Base-by-base conservation (phyloP, 139 green algal species). In the Ulvella scutata region DNA sequence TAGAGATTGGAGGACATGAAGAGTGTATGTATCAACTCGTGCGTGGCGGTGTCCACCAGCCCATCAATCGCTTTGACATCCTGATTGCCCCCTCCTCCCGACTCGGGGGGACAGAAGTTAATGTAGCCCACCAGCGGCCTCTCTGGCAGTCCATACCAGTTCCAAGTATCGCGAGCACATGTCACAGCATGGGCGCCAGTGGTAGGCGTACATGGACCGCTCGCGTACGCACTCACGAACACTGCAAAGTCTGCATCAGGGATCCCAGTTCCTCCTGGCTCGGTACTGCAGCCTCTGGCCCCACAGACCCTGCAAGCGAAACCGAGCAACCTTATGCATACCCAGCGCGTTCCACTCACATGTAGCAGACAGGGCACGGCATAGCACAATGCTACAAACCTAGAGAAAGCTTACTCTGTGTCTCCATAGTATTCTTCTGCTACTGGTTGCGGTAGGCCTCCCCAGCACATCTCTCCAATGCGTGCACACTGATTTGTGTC, bases 1-100 rank as follows among this genome's bases (percentile, higher is more conserved):
- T 67, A 67, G 51, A 67, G 51, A 67, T 67, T 67, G 51, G 51
- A 67, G 13, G 51, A 67, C 51, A 67, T 67, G 51, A 67, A 67
- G 2, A 67, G 51, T n/a, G 51, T 67, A 26, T 67, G 51, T n/a
- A 67, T 67, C 6, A 67, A 26, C 51, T 67, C 51, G 20, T 67
- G 51, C 51, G 33, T 26, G 20, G 51, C 51, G 13, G 51, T 67
- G 51, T 67, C 51, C 17, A 67, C 51, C 1, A 67, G 51, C 9
- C n/a, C 31, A 2, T 67, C 51, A n/a, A 36, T 26, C 4, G 9
- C 51, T 26, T 67, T 67, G 9, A 26, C 20, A 6, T n/a, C 51
- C 51, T n/a, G 51, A 26, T 67, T 67, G 1, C 33, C 51, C n/a
- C n/a, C n/a, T n/a, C n/a, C n/a, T n/a, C n/a, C n/a, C 6, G 51